Evolutionary conservation across 1,284 basidiomycete species (phyloP).

Genomic region (Anthracocystis panici-leucophaei): DNA sequence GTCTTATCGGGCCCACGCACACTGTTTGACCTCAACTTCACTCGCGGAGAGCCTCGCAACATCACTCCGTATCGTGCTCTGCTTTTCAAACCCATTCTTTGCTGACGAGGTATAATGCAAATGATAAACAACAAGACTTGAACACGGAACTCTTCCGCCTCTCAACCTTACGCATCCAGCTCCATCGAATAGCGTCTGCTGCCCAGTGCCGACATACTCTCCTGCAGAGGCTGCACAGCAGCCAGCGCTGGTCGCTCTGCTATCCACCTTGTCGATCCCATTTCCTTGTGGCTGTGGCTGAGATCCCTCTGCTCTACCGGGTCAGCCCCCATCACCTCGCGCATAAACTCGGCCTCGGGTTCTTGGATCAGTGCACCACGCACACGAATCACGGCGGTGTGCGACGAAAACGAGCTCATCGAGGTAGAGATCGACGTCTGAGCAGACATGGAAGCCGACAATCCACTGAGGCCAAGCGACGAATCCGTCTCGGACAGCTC

Average conservation of each 20-base stretch:
- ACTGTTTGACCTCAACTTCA: neutral
- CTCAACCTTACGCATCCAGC: conserved; percentile 15
- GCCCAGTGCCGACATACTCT: neutral
- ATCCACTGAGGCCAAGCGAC: conserved; percentile 37
- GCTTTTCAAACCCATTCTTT: neutral
- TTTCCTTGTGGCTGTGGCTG: neutral
- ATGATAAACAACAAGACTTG: neutral
- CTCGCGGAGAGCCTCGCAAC: neutral
- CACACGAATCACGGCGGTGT: conserved; percentile 44
- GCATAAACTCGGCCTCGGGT: conserved; percentile 60
- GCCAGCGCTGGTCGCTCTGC: conserved; percentile 10
- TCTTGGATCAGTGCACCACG: conserved; percentile 67
- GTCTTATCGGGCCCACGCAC: neutral
- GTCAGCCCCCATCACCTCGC: conserved; percentile 54
- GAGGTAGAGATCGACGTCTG: conserved; percentile 33
- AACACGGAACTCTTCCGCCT: neutral
- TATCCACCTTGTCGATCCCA: conserved; percentile 8
- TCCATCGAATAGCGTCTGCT: conserved; percentile 22
- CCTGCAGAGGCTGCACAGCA: conserved; percentile 22
- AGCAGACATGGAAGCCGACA: conserved; percentile 24
- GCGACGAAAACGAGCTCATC: conserved; percentile 28
- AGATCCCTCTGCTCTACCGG: conserved; percentile 18
- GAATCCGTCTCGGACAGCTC: conserved; percentile 33
- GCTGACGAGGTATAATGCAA: conserved; percentile 1
- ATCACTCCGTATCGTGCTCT: neutral